phyloP scores from a whole-genome alignment of 225 moss, liverwort and hornwort species.

The Physcomitrellopsis africana region DNA sequence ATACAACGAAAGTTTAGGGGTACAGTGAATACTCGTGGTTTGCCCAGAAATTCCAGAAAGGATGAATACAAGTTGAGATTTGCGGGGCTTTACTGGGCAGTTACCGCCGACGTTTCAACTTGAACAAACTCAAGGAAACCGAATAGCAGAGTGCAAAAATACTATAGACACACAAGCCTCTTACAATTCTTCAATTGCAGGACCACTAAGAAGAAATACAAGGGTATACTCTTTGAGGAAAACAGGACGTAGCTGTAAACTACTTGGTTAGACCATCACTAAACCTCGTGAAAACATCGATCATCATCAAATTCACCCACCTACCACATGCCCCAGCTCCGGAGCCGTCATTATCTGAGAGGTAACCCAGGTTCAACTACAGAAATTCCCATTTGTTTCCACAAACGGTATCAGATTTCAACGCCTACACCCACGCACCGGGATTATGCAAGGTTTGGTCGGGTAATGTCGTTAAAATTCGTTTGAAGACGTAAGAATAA shows the following conservation, averaged over 20 bases:
- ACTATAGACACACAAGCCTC: constrained; percentile 36
- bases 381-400: constrained; percentile 31
- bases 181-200: neutral
- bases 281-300: constrained; percentile 24
- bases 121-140: constrained; percentile 40
- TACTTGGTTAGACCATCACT: constrained; percentile 24
- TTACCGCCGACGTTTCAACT: constrained; percentile 27
- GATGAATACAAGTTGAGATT: constrained; percentile 22
- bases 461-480: too few relatives aligned
- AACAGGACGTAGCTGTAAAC: constrained; percentile 25
- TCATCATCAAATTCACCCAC: constrained; percentile 32
- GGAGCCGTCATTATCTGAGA: constrained; percentile 35
- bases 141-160: constrained; percentile 24
- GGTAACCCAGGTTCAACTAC: constrained; percentile 45
- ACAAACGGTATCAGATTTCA: constrained; percentile 18
- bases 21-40: too few relatives aligned
- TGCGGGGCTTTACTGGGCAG: constrained; percentile 21
- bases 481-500: too few relatives aligned
- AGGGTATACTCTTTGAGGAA: constrained; percentile 28
- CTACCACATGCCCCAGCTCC: constrained; percentile 42
- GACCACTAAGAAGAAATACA: constrained; percentile 15
- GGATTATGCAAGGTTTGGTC: too few relatives aligned
- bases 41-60: too few relatives aligned
- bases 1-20: too few relatives aligned
- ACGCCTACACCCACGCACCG: neutral